A percentile compares a stretch with the other conserved stretches of the same genome.
phyloP scores from a whole-genome alignment of 1,139 yeast genomes.

The Yamadazyma friedrichii region DNA sequence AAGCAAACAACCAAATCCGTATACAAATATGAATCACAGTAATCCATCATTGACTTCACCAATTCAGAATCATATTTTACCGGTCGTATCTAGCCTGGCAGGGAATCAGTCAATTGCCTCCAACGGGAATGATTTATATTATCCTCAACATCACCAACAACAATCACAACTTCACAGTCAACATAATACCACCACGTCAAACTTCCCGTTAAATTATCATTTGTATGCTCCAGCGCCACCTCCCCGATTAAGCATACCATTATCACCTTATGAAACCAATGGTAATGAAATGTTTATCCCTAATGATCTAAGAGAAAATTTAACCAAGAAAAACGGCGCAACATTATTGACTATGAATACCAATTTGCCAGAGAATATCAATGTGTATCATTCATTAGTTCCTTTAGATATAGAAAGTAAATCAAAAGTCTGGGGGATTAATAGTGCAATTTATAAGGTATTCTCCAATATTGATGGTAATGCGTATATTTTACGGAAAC shows the following conservation, averaged over 20 bases:
- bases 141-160: slow-evolving; percentile 15
- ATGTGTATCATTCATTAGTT: slow-evolving; percentile 79
- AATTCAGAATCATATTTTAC: slow-evolving; percentile 6
- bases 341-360: slow-evolving; percentile 66
- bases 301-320: slow-evolving; percentile 65
- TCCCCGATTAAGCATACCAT: slow-evolving; percentile 59
- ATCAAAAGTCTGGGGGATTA: slow-evolving; percentile 58
- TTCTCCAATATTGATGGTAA: slow-evolving; percentile 77
- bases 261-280: slow-evolving; percentile 69
- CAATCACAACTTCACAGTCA: slow-evolving; percentile 6
- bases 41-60: slow-evolving; percentile 5
- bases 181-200: slow-evolving; percentile 12
- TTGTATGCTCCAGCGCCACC: slow-evolving; percentile 89
- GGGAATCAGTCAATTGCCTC: slow-evolving; percentile 6
- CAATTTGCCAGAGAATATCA: slow-evolving; percentile 72
- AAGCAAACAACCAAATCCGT: slow-evolving; percentile 4
- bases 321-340: slow-evolving; percentile 78
- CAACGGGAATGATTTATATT: slow-evolving; percentile 11
- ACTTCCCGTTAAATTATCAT: slow-evolving; percentile 78
- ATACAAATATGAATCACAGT: slow-evolving; percentile 1
- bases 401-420: slow-evolving; percentile 70
- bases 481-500: slow-evolving; percentile 70
- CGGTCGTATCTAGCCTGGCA: slow-evolving; percentile 3
- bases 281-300: slow-evolving; percentile 72
- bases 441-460: slow-evolving; percentile 73